phyloP scores from a whole-genome alignment of 2,329 filamentous ascomycete species.

The Diaporthe capsici region DNA sequence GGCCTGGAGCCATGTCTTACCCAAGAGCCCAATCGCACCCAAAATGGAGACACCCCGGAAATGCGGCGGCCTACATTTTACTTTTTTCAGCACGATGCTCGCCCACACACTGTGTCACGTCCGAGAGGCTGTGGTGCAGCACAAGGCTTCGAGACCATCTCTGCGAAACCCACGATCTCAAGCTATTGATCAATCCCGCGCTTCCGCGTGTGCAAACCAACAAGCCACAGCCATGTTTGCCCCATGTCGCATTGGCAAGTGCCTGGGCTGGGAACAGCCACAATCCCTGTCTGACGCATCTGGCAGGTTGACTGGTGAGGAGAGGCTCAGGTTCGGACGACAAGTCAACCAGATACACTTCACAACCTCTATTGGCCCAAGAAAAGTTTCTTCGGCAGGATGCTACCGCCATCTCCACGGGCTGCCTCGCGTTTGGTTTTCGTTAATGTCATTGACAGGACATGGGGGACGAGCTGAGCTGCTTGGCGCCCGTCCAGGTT shows the following conservation, averaged over 20 bases:
- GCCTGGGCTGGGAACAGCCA: not conserved
- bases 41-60: not conserved
- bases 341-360: not conserved
- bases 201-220: not conserved
- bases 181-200: conserved; percentile 14
- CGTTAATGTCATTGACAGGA: not conserved
- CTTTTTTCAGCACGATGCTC: conserved; percentile 23
- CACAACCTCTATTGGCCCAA: conserved; percentile 7
- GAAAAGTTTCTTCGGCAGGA: not conserved
- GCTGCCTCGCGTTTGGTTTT: not conserved
- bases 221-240: conserved; percentile 13
- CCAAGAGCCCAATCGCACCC: conserved; percentile 10
- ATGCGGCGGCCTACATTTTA: not conserved
- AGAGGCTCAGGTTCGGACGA: not conserved
- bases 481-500: not conserved
- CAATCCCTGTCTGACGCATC: conserved; percentile 1
- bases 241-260: conserved; percentile 5
- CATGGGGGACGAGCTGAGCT: not conserved
- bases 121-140: not conserved
- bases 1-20: not conserved
- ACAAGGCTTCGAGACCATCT: conserved; percentile 19
- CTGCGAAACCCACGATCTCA: conserved; percentile 7
- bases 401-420: not conserved
- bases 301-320: not conserved
- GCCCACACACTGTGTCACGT: not conserved